These are phyloP conservation scores for Posidonia oceanica DNA, from an alignment of 116 monocot genomes.

Conservation along the genomic window DNA sequence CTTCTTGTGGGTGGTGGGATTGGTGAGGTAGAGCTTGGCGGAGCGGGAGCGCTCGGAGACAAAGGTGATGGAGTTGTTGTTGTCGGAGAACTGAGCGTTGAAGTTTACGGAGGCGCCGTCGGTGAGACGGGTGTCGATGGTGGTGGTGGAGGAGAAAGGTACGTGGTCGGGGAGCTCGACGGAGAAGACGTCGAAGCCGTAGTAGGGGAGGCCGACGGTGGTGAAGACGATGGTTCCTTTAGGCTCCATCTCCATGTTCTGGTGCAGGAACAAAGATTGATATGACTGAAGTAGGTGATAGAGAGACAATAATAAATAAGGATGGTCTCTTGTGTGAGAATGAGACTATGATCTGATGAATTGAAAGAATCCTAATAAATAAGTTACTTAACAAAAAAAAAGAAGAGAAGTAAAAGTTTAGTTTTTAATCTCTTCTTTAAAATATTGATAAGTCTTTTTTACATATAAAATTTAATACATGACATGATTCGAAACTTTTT, in stretches of 20 bases:
- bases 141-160: constrained; percentile 14
- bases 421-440: too few species aligned
- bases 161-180: constrained; percentile 10
- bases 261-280: too few species aligned
- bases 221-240: constrained; percentile 48
- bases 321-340: too few species aligned
- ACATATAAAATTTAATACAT: too few species aligned
- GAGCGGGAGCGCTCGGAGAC: constrained; percentile 72
- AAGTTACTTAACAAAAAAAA: too few species aligned
- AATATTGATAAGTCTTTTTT: too few species aligned
- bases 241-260: constrained; percentile 12
- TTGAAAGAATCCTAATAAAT: too few species aligned
- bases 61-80: constrained; percentile 31
- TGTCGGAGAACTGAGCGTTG: constrained; percentile 68
- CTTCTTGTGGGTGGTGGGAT: neutral
- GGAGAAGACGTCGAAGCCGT: constrained; percentile 94
- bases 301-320: too few species aligned
- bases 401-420: too few species aligned
- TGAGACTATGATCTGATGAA: too few species aligned
- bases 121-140: constrained; percentile 51
- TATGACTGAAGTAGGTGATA: too few species aligned
- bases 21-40: constrained; percentile 23
- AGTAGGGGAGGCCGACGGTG: constrained; percentile 46
- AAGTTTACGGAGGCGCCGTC: constrained; percentile 68
- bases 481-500: too few species aligned